Percentiles rank a stretch among this genome's conserved stretches.
These are phyloP conservation scores for Cryptococcus hybrid DNA, from an alignment of 1,284 basidiomycete species.

Conservation along the genomic window DNA sequence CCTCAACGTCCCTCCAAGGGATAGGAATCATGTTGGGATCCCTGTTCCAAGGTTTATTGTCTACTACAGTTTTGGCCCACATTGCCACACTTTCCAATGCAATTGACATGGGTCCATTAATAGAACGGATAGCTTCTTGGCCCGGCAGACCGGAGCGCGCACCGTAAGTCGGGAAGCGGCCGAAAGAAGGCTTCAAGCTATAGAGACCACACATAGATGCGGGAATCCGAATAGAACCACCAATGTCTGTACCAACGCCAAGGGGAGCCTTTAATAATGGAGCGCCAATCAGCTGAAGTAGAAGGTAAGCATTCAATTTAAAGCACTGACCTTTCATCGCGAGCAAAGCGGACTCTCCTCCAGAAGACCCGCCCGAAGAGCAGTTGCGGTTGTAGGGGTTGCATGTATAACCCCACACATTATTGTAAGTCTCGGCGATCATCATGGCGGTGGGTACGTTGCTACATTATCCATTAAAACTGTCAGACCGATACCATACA, in stretches of 20 bases:
- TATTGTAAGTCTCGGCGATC: slow-evolving; percentile 42
- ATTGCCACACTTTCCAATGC: slow-evolving; percentile 60
- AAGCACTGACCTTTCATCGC: slow-evolving; percentile 25
- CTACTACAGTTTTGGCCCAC: slow-evolving; percentile 57
- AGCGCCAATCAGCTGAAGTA: no score
- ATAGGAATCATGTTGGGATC: slow-evolving; percentile 65
- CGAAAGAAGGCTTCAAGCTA: slow-evolving; percentile 66
- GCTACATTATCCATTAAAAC: neutral
- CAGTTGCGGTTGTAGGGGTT: slow-evolving; percentile 61
- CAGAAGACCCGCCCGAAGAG: slow-evolving; percentile 61
- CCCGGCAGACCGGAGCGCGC: slow-evolving; percentile 64
- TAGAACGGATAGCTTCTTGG: slow-evolving; percentile 66
- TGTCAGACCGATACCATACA: no score
- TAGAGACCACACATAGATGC: slow-evolving; percentile 65
- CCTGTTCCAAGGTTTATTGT: slow-evolving; percentile 63
- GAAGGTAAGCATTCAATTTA: no score
- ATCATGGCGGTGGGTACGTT: slow-evolving; percentile 43
- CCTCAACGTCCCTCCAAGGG: slow-evolving; percentile 63
- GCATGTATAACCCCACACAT: slow-evolving; percentile 63
- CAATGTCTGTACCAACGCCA: slow-evolving; percentile 68
- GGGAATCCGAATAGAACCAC: slow-evolving; percentile 70
- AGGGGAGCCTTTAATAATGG: slow-evolving; percentile 56
- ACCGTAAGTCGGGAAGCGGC: slow-evolving; percentile 68
- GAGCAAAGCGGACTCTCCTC: slow-evolving; percentile 61
- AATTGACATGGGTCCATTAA: slow-evolving; percentile 67